Conservation (phyloP, 306 rosid species). For the Vigna angularis region DNA sequence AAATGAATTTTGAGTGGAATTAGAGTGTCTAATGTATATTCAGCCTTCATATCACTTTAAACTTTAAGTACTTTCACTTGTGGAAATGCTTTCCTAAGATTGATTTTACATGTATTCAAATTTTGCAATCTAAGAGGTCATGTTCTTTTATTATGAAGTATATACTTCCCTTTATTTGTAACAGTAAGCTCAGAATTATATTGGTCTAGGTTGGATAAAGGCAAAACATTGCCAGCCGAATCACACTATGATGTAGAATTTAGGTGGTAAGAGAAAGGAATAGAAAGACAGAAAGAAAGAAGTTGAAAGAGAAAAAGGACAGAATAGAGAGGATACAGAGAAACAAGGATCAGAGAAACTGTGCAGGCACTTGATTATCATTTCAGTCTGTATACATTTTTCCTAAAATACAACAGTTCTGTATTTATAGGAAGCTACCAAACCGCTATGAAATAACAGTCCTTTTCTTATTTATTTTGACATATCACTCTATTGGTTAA, state of each 20-base stretch:
- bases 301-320: not conserved
- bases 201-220: not conserved
- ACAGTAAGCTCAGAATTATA: conserved; percentile 15
- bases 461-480: not conserved
- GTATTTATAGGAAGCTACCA: no score
- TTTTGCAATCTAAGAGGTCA: not conserved
- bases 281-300: no score
- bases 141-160: conserved; percentile 17
- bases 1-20: conserved; percentile 8
- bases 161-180: conserved; percentile 11
- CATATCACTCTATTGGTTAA: conserved; percentile 11
- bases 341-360: no score
- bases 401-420: not conserved
- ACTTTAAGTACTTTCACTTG: not conserved
- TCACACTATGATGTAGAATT: not conserved
- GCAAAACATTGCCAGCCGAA: not conserved
- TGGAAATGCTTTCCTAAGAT: not conserved
- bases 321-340: no score
- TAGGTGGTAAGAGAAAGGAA: not conserved
- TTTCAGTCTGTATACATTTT: not conserved
- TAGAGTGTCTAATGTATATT: not conserved
- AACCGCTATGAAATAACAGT: not conserved
- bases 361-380: not conserved
- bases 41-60: conserved; percentile 8
- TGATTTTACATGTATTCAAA: conserved; percentile 16